Percentiles rank a stretch among this genome's conserved stretches.
Conservation (phyloP, 257 asterid species). For the Catharanthus roseus region DNA sequence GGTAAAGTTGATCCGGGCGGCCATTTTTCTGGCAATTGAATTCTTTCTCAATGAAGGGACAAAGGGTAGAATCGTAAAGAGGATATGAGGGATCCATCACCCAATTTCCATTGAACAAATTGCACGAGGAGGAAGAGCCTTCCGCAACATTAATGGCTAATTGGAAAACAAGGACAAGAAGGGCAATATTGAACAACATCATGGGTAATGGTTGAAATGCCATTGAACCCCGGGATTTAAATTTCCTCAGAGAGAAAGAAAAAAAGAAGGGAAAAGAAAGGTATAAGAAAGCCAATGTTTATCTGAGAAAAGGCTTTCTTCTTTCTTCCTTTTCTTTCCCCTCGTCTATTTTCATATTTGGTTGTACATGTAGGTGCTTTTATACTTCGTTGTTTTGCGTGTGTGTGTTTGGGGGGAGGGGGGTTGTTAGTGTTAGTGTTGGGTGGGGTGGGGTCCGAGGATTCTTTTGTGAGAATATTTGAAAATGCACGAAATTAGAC, state of each 20-base stretch:
- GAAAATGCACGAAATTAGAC: too few relatives aligned
- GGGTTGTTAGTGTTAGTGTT: too few relatives aligned
- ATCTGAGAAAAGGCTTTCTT: neutral
- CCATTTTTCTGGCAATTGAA: slow-evolving; percentile 48
- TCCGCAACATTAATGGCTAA: slow-evolving; percentile 15
- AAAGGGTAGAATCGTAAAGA: slow-evolving; percentile 28
- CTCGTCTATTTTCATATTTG: neutral
- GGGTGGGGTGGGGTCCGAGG: too few relatives aligned
- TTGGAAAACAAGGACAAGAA: slow-evolving; percentile 1
- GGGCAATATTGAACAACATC: neutral
- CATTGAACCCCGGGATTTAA: neutral
- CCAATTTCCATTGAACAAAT: slow-evolving; percentile 49
- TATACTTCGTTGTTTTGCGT: too few relatives aligned
- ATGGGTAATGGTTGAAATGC: neutral
- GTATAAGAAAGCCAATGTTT: neutral
- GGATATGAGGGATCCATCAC: slow-evolving; percentile 43
- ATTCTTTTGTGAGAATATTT: neutral
- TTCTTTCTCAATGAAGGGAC: slow-evolving; percentile 40
- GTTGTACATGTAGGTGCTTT: neutral
- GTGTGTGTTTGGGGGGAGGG: too few relatives aligned
- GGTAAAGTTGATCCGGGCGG: slow-evolving; percentile 36
- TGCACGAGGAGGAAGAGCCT: too few relatives aligned
- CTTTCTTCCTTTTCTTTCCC: too few relatives aligned
- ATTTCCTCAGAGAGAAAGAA: neutral
- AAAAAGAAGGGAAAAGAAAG: neutral